phyloP scores from a whole-genome alignment of 495 filamentous ascomycete genomes.

The Stereocaulon alpinum region DNA sequence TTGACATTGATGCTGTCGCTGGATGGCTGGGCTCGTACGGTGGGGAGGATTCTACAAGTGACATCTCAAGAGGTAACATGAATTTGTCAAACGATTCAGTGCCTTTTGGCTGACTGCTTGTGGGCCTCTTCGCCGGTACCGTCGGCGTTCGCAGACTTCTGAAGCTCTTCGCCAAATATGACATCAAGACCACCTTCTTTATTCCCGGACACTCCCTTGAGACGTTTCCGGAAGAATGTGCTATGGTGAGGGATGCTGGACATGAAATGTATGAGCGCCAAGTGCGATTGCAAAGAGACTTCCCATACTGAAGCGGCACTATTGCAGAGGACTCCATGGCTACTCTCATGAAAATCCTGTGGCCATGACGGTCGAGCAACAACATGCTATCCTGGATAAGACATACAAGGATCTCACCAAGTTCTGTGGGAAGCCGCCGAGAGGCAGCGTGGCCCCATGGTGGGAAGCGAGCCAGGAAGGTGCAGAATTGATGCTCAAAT shows the following conservation, averaged over 20 bases:
- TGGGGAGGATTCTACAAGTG: slow-evolving; percentile 58
- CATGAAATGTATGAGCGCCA: slow-evolving; percentile 50
- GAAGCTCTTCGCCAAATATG: slow-evolving; percentile 67
- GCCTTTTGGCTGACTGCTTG: slow-evolving; percentile 10
- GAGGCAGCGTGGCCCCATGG: slow-evolving; percentile 54
- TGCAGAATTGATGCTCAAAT: slow-evolving; percentile 53
- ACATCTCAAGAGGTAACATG: slow-evolving; percentile 49
- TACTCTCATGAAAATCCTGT: slow-evolving; percentile 69
- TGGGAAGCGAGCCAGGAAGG: slow-evolving; percentile 62
- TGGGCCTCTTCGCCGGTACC: slow-evolving; percentile 62
- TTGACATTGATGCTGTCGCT: slow-evolving; percentile 51
- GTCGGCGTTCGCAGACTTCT: slow-evolving; percentile 61
- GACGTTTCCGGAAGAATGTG: slow-evolving; percentile 67
- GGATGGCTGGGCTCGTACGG: slow-evolving; percentile 66
- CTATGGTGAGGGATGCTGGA: slow-evolving; percentile 60
- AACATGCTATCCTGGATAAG: slow-evolving; percentile 65
- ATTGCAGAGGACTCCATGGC: slow-evolving; percentile 48
- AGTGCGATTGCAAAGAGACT: background rate
- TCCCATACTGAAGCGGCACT: background rate
- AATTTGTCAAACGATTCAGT: background rate
- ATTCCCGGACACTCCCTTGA: slow-evolving; percentile 74
- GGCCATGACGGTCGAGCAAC: slow-evolving; percentile 63
- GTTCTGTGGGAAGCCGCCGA: slow-evolving; percentile 65
- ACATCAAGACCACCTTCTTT: slow-evolving; percentile 77
- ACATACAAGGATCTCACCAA: slow-evolving; percentile 61